Evolutionary conservation across 2,329 filamentous ascomycete species (phyloP).

Genomic region (Ceratocystis ficicola): DNA sequence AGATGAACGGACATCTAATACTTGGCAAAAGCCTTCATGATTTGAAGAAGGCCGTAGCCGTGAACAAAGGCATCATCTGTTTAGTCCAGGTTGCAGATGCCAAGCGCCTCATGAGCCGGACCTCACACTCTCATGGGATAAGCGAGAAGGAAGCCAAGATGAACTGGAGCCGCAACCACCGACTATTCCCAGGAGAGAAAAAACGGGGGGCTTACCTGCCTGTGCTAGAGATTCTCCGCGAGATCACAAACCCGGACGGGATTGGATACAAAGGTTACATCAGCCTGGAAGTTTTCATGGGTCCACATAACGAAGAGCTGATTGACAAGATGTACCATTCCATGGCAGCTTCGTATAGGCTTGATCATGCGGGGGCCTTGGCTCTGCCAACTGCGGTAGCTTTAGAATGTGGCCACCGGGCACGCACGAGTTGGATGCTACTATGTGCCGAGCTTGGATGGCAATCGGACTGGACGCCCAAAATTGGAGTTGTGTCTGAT

Average conservation of each 20-base stretch:
- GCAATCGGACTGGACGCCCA: constrained; percentile 15
- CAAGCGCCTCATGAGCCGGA: constrained; percentile 18
- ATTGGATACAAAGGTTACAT: constrained; percentile 23
- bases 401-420: constrained; percentile 19
- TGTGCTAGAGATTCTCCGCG: constrained; percentile 28
- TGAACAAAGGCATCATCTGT: constrained; percentile 20
- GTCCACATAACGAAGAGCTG: not conserved
- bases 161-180: constrained; percentile 23
- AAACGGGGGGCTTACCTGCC: constrained; percentile 26
- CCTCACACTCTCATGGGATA: constrained; percentile 16
- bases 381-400: constrained; percentile 16
- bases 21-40: not conserved
- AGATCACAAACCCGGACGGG: constrained; percentile 21
- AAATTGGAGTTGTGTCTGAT: not conserved
- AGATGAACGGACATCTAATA: not conserved
- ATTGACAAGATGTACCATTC: constrained; percentile 4
- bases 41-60: not conserved
- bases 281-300: constrained; percentile 25
- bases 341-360: not conserved
- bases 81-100: constrained; percentile 25
- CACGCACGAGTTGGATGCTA: constrained; percentile 23
- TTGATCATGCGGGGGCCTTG: constrained; percentile 10
- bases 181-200: constrained; percentile 24
- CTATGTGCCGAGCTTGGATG: constrained; percentile 22
- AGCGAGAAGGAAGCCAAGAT: constrained; percentile 20